These are phyloP conservation scores for Boletus fagicola DNA, from an alignment of 768 basidiomycete genomes.

Conservation along the genomic window DNA sequence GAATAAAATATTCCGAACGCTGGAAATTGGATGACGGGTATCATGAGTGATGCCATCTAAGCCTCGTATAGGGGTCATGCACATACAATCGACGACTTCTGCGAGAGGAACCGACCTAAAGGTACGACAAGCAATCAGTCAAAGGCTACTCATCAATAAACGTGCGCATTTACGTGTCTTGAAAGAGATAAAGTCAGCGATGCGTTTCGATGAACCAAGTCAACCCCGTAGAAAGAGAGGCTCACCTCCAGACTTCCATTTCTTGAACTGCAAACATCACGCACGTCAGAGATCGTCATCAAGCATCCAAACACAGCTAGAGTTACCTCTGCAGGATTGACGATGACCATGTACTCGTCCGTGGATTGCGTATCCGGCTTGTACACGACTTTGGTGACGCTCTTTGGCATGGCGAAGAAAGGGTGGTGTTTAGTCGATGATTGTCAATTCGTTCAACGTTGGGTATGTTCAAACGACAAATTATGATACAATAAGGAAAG, in stretches of 20 bases:
- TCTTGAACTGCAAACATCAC: slow-evolving; percentile 53
- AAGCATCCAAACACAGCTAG: slow-evolving; percentile 3
- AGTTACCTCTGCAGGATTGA: slow-evolving; percentile 62
- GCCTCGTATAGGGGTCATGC: not conserved
- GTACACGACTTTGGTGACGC: slow-evolving; percentile 71
- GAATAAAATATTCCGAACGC: slow-evolving; percentile 74
- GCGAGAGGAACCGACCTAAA: slow-evolving; percentile 63
- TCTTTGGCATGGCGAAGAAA: slow-evolving; percentile 39
- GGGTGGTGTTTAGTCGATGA: slow-evolving; percentile 4
- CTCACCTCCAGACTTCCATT: slow-evolving; percentile 80
- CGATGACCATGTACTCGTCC: slow-evolving; percentile 70
- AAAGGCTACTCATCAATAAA: slow-evolving; percentile 1
- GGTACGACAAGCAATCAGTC: slow-evolving; percentile 10
- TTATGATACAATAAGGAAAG: slow-evolving; percentile 14
- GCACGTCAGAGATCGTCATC: slow-evolving; percentile 6
- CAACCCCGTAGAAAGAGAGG: not conserved
- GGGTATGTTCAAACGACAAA: slow-evolving; percentile 13
- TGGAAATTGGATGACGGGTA: slow-evolving; percentile 23
- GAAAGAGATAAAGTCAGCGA: slow-evolving; percentile 14
- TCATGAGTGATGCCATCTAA: not conserved
- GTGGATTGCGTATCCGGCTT: slow-evolving; percentile 71
- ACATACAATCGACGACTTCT: slow-evolving; percentile 81
- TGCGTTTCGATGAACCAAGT: slow-evolving; percentile 5
- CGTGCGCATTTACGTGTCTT: slow-evolving; percentile 61
- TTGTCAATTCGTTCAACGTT: not conserved